Conservation (phyloP, 805 yeast species). For the Teunomyces atbi region DNA sequence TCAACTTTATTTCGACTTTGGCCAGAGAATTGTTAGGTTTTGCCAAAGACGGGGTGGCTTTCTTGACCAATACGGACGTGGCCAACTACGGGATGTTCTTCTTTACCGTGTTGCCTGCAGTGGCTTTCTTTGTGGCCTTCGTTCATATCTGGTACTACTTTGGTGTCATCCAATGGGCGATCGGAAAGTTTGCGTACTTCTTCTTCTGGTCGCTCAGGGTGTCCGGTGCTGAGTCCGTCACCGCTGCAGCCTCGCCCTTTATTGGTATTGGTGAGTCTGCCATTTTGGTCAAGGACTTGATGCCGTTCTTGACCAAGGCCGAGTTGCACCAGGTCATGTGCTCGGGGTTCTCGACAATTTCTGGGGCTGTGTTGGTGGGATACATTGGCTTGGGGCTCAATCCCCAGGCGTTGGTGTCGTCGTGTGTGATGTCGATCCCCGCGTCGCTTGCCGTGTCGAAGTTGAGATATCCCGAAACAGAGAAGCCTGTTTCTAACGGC, state of each 20-base stretch:
- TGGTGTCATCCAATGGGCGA: conserved; percentile 60
- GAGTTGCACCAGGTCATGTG: conserved; percentile 63
- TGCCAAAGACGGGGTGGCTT: conserved; percentile 61
- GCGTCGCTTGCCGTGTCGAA: conserved; percentile 61
- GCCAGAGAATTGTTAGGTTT: conserved; percentile 57
- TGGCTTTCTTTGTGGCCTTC: conserved; percentile 61
- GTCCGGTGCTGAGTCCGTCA: conserved; percentile 64
- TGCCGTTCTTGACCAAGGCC: conserved; percentile 58
- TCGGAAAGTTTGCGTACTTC: conserved; percentile 54
- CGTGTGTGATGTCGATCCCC: conserved; percentile 70
- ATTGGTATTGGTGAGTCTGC: conserved; percentile 68
- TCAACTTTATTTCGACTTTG: conserved; percentile 56
- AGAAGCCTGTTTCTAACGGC: conserved; percentile 51
- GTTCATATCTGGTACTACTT: conserved; percentile 59
- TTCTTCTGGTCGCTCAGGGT: conserved; percentile 60
- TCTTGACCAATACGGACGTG: conserved; percentile 44
- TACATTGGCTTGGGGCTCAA: conserved; percentile 63
- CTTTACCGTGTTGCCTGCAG: conserved; percentile 61
- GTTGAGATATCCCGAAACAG: conserved; percentile 58
- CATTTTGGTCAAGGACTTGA: conserved; percentile 55
- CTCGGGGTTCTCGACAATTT: conserved; percentile 63
- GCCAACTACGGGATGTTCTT: conserved; percentile 47
- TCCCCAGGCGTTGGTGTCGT: conserved; percentile 60
- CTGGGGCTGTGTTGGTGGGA: conserved; percentile 62
- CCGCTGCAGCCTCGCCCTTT: conserved; percentile 67